Conservation (phyloP, 495 filamentous ascomycete species). For the Elasticomyces elasticus region DNA sequence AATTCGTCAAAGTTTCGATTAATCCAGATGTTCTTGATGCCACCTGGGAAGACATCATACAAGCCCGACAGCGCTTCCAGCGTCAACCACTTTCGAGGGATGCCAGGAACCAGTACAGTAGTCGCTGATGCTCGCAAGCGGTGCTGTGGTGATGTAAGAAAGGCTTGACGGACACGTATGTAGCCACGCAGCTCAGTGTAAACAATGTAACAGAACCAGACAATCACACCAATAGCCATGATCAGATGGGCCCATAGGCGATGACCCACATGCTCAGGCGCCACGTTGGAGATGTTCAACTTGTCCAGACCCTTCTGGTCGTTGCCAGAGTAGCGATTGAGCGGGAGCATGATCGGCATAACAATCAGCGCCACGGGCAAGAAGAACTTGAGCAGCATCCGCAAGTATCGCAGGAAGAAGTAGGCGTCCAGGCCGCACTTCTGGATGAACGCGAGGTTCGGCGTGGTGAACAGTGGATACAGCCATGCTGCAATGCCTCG, state of each 20-base stretch:
- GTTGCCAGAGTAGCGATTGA: slow-evolving; percentile 49
- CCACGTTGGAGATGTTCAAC: slow-evolving; percentile 87
- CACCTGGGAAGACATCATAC: slow-evolving; percentile 96
- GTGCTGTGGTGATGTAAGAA: slow-evolving; percentile 91
- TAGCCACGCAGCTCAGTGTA: slow-evolving; percentile 84
- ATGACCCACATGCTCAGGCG: slow-evolving; percentile 46
- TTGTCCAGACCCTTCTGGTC: slow-evolving; percentile 57
- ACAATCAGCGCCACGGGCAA: slow-evolving; percentile 67
- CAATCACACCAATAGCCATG: slow-evolving; percentile 67
- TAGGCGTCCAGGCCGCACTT: slow-evolving; percentile 96
- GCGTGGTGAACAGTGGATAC: slow-evolving; percentile 60
- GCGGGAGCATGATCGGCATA: slow-evolving; percentile 73
- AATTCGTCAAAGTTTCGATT: slow-evolving; percentile 86
- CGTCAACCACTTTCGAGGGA: slow-evolving; percentile 80
- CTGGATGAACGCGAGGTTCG: slow-evolving; percentile 79
- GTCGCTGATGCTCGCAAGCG: slow-evolving; percentile 91
- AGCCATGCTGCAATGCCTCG: slow-evolving; percentile 61
- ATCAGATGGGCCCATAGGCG: slow-evolving; percentile 86
- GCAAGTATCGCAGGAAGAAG: slow-evolving; percentile 92
- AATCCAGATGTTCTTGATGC: slow-evolving; percentile 92
- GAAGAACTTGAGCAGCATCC: slow-evolving; percentile 89
- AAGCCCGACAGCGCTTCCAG: slow-evolving; percentile 67
- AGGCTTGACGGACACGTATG: slow-evolving; percentile 86
- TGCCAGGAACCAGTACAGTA: slow-evolving; percentile 82
- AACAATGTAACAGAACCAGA: slow-evolving; percentile 81